phyloP scores from a whole-genome alignment of 2,329 filamentous ascomycete species.

The Cylindrodendrum hubeiense region DNA sequence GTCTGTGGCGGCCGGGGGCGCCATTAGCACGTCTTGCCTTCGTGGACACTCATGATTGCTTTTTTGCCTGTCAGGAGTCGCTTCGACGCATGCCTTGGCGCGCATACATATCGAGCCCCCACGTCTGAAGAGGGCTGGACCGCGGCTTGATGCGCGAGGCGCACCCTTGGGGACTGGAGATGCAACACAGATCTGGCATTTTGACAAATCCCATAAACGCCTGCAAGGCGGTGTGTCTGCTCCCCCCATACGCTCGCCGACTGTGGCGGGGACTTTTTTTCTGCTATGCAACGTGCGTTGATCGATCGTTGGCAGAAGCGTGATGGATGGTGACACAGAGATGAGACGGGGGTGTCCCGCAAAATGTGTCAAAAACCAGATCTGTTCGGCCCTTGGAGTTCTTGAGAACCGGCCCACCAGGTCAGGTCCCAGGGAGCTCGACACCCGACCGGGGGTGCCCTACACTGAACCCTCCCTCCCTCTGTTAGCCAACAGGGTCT shows the following conservation, averaged over 20 bases:
- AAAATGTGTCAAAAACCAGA: constrained; percentile 49
- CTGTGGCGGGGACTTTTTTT: constrained; percentile 31
- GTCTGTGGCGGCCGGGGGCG: constrained; percentile 32
- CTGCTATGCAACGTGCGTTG: constrained; percentile 23
- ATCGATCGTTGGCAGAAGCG: constrained; percentile 39
- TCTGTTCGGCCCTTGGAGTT: constrained; percentile 40
- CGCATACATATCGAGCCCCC: constrained; percentile 22
- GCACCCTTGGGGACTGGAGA: constrained; percentile 19
- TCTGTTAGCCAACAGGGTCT: constrained; percentile 42
- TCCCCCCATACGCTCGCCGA: constrained; percentile 17
- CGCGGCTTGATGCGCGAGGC: neutral
- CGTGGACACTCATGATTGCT: constrained; percentile 36
- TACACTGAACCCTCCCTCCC: constrained; percentile 31
- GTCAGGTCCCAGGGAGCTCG: constrained; percentile 30
- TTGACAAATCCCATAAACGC: constrained; percentile 30
- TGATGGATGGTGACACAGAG: constrained; percentile 47
- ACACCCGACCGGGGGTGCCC: constrained; percentile 36
- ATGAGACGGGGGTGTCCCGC: constrained; percentile 48
- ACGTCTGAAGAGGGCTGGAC: constrained; percentile 26
- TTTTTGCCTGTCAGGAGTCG: constrained; percentile 38
- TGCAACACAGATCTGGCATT: constrained; percentile 32
- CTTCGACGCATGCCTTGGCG: constrained; percentile 28
- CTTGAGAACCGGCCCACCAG: constrained; percentile 30
- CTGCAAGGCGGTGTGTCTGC: constrained; percentile 35
- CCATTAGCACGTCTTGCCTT: constrained; percentile 33